A percentile compares a stretch with the other conserved stretches of the same genome.
These are phyloP conservation scores for Metschnikowia gelsemii DNA, from an alignment of 805 yeast genomes.

Conservation along the genomic window DNA sequence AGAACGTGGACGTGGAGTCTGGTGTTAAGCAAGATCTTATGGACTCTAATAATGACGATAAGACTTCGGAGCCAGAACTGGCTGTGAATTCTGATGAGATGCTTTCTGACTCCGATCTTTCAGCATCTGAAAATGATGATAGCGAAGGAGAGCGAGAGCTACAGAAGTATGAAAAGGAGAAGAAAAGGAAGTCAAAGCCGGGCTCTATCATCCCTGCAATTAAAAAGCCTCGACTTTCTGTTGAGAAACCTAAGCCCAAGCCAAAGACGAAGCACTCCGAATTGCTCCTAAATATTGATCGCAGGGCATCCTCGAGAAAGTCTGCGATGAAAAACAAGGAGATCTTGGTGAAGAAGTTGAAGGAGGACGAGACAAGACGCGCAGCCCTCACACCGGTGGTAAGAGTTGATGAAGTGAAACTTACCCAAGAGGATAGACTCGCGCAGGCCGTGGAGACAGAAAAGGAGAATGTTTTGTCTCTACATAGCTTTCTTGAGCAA, in stretches of 20 bases:
- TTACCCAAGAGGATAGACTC: conserved; percentile 70
- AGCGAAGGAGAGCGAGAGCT: conserved; percentile 71
- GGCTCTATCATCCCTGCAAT: conserved; percentile 31
- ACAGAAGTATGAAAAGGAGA: conserved; percentile 43
- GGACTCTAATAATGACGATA: conserved; percentile 7
- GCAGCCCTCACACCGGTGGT: conserved; percentile 46
- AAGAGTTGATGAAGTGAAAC: conserved; percentile 43
- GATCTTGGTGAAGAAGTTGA: conserved; percentile 69
- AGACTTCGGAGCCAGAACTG: conserved; percentile 17
- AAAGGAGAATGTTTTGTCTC: conserved; percentile 64
- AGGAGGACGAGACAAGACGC: conserved; percentile 63
- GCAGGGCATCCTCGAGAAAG: conserved; percentile 75
- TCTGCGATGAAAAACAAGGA: conserved; percentile 76
- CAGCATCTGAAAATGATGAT: conserved; percentile 54
- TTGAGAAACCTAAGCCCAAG: conserved; percentile 25
- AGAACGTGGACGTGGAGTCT: conserved; percentile 16
- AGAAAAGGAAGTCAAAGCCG: conserved; percentile 27
- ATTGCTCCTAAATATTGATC: conserved; percentile 47
- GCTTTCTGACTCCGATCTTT: conserved; percentile 55
- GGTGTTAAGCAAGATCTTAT: conserved; percentile 19
- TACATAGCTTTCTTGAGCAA: conserved; percentile 77
- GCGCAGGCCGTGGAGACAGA: conserved; percentile 90
- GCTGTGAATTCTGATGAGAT: conserved; percentile 46
- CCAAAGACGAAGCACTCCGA: conserved; percentile 44
- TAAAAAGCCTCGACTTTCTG: conserved; percentile 29